These are phyloP conservation scores for Aspergillus udagawae DNA, from an alignment of 2,329 filamentous ascomycete genomes.

Conservation along the genomic window DNA sequence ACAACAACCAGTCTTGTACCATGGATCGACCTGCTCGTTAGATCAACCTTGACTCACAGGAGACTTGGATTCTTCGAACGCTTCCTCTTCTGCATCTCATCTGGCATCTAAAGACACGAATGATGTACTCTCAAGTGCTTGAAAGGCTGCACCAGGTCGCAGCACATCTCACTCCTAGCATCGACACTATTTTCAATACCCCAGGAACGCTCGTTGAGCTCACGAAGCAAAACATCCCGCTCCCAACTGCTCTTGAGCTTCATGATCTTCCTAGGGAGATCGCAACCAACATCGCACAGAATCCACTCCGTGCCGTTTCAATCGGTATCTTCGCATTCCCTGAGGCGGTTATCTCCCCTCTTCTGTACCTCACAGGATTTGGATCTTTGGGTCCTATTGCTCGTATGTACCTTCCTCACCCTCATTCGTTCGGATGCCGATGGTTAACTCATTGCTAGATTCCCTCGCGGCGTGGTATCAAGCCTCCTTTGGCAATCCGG, in stretches of 20 bases:
- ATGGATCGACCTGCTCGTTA: no score
- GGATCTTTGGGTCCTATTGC: background rate
- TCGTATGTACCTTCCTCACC: background rate
- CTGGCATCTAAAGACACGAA: background rate
- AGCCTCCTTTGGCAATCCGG: background rate
- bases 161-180: background rate
- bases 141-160: background rate
- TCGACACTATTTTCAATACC: background rate
- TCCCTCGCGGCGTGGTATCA: slow-evolving; percentile 1
- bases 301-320: background rate
- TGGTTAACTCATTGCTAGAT: background rate
- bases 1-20: background rate
- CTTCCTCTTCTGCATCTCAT: background rate
- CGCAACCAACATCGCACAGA: background rate
- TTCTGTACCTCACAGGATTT: background rate
- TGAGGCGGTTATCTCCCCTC: background rate
- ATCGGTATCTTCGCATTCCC: background rate
- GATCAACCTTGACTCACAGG: background rate
- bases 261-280: background rate
- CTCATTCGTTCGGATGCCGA: background rate
- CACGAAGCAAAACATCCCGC: background rate
- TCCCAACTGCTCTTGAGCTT: no score
- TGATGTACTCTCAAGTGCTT: background rate
- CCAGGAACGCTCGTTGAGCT: background rate
- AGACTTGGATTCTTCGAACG: background rate